Conservation (phyloP, 2,329 filamentous ascomycete species). For the Metarhizium guizhouense region DNA sequence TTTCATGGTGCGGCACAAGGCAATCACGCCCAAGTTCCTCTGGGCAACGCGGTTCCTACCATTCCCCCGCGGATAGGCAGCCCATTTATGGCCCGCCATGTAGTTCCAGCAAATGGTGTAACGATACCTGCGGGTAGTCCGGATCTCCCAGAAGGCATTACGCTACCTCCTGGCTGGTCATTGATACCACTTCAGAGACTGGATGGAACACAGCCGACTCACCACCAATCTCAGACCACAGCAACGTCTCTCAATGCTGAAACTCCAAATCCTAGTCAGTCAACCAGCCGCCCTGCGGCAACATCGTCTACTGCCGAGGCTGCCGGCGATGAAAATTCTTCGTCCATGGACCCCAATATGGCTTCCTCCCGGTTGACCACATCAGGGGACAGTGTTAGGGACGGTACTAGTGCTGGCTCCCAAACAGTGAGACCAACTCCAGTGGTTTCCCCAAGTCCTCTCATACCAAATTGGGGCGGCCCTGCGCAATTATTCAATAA, state of each 20-base stretch:
- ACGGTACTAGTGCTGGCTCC: not conserved
- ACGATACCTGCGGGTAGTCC: conserved; percentile 51
- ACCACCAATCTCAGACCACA: conserved; percentile 4
- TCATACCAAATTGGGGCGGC: conserved; percentile 42
- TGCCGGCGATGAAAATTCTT: not conserved
- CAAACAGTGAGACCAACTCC: conserved; percentile 14
- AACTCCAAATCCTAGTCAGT: conserved; percentile 5
- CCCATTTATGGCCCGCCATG: conserved; percentile 38
- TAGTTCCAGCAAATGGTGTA: conserved; percentile 32
- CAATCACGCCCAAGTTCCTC: conserved; percentile 11
- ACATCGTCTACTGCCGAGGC: not conserved
- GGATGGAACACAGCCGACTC: conserved; percentile 25
- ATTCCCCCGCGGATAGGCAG: conserved; percentile 28
- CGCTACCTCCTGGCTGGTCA: conserved; percentile 56
- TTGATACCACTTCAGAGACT: conserved; percentile 51
- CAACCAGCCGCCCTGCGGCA: conserved; percentile 1
- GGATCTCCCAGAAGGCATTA: conserved; percentile 54
- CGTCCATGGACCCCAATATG: not conserved
- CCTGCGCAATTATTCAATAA: conserved; percentile 37
- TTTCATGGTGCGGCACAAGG: conserved; percentile 11
- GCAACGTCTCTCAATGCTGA: conserved; percentile 12
- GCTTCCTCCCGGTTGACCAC: not conserved
- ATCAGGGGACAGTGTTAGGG: not conserved
- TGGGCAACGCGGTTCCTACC: conserved; percentile 14
- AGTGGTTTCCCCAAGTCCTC: conserved; percentile 39